Percentiles rank a stretch among this genome's conserved stretches.
Conservation (phyloP, 2,329 filamentous ascomycete species). For the Kalmusia sp. region DNA sequence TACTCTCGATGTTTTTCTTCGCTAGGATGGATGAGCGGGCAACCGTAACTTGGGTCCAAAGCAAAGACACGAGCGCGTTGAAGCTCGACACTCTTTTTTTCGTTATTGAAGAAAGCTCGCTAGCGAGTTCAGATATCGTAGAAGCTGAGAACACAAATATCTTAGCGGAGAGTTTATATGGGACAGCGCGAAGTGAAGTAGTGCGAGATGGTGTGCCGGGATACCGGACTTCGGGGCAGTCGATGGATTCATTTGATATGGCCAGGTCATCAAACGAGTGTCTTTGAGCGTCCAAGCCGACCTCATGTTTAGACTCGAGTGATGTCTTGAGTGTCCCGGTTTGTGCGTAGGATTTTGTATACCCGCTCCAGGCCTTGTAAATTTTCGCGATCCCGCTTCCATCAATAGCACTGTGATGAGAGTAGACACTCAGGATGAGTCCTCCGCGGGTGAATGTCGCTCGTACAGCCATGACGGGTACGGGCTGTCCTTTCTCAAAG, state of each 20-base stretch:
- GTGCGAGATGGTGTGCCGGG: not conserved
- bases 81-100: conserved; percentile 15
- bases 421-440: conserved; percentile 33
- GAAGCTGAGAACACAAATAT: conserved; percentile 10
- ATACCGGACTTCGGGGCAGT: conserved; percentile 8
- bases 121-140: conserved; percentile 7
- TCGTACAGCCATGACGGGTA: conserved; percentile 30
- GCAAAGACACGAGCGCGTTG: conserved; percentile 21
- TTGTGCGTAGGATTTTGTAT: not conserved
- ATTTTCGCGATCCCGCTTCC: conserved; percentile 22
- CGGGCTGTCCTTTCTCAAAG: conserved; percentile 13
- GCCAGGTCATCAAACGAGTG: conserved; percentile 1
- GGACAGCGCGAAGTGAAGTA: not conserved
- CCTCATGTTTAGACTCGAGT: no score
- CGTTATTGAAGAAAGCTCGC: conserved; percentile 1
- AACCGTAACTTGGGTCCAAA: conserved; percentile 28
- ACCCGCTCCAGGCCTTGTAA: conserved; percentile 19
- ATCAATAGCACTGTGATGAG: conserved; percentile 31
- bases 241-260: not conserved
- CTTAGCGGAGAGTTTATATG: conserved; percentile 15
- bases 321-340: not conserved
- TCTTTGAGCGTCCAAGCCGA: not conserved
- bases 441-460: conserved; percentile 36
- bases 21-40: conserved; percentile 15
- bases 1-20: conserved; percentile 5